Evolutionary conservation across 805 yeast species (phyloP).

Genomic region (Teunomyces funiuensis): DNA sequence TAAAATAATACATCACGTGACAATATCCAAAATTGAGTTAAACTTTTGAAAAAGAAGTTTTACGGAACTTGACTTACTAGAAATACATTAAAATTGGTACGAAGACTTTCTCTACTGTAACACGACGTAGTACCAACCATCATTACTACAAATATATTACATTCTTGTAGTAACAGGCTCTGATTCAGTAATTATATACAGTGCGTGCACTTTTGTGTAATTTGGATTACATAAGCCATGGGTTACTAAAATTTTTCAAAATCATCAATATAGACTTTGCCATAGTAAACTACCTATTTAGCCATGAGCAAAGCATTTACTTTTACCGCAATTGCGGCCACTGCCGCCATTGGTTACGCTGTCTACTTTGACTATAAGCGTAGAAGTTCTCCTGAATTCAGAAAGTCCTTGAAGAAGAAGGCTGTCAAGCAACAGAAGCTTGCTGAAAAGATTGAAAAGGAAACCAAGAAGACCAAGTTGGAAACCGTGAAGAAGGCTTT

Average conservation of each 20-base stretch:
- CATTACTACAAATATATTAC: too few relatives aligned
- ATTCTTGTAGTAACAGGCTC: too few relatives aligned
- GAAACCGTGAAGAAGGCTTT: constrained; percentile 62
- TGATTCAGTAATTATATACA: background rate
- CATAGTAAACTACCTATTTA: background rate
- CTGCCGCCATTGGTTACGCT: constrained; percentile 70
- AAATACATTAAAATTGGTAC: too few relatives aligned
- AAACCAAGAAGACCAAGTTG: constrained; percentile 59
- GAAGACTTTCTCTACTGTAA: too few relatives aligned
- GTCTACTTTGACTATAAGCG: constrained; percentile 90
- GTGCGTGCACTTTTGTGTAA: background rate
- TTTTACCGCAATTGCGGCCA: constrained; percentile 45
- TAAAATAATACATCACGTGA: constrained; percentile 6
- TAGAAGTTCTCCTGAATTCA: constrained; percentile 78
- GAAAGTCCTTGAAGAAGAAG: constrained; percentile 67
- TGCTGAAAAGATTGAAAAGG: constrained; percentile 53
- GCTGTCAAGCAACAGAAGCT: constrained; percentile 60
- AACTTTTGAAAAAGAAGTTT: too few relatives aligned
- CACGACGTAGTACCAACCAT: too few relatives aligned
- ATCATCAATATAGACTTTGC: background rate
- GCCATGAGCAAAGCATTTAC: constrained; percentile 31
- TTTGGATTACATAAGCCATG: background rate
- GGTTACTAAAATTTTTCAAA: constrained; percentile 3
- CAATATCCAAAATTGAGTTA: background rate
- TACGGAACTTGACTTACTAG: too few relatives aligned